Evolutionary conservation across 2,329 filamentous ascomycete species (phyloP).

Genomic region (Xylariaceae sp.): DNA sequence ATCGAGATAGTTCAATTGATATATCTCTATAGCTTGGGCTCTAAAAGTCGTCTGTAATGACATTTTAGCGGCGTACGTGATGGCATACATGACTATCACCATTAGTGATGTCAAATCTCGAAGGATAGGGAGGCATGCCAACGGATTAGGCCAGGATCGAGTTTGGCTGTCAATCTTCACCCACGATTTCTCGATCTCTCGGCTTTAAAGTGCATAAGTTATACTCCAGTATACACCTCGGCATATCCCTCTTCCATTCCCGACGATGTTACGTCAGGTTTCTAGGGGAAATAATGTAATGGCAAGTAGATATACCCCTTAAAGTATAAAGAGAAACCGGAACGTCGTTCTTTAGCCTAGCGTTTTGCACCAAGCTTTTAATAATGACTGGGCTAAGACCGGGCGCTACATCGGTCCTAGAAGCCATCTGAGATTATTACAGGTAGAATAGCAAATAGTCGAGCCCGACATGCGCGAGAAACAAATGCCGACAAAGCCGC

Average conservation of each 20-base stretch:
- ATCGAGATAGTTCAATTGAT: conserved; percentile 14
- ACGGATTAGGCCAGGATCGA: conserved; percentile 12
- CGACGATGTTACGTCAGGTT: conserved; percentile 7
- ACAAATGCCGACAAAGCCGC: neutral
- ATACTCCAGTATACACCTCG: neutral
- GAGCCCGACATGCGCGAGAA: neutral
- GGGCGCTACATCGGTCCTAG: conserved; percentile 2
- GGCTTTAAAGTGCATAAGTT: neutral
- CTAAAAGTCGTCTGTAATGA: conserved; percentile 7
- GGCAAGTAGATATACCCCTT: conserved; percentile 2
- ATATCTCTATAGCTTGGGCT: conserved; percentile 12
- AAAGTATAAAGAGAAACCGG: conserved; percentile 12
- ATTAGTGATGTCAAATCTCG: neutral
- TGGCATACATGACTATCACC: conserved; percentile 13
- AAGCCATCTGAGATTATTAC: no score
- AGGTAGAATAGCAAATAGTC: no score
- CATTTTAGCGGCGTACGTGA: conserved; percentile 14
- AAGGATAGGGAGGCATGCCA: conserved; percentile 12
- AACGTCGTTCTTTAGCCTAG: no score
- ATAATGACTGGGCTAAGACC: conserved; percentile 10
- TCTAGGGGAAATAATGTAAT: conserved; percentile 10
- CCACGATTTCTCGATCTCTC: neutral
- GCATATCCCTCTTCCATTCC: conserved; percentile 5
- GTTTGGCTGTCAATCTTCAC: neutral
- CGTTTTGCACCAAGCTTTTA: conserved; percentile 4